Base-by-base conservation (phyloP, 208 protist genomes). In the Porcisia deanei region DNA sequence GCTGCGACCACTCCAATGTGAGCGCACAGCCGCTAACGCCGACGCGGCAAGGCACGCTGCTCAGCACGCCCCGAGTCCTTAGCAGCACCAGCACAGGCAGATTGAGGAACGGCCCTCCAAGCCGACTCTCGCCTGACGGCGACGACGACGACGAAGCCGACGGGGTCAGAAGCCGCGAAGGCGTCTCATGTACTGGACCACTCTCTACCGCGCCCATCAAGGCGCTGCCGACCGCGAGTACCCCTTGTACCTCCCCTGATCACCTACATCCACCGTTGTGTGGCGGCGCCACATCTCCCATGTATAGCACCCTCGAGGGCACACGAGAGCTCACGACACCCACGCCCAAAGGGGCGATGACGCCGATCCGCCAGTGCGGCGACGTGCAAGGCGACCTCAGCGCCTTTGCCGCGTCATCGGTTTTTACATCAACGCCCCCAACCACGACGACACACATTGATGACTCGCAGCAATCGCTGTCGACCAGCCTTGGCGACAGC, bases 401-500 rank as follows among this genome's bases (percentile, higher is more conserved):
- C 49, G 43, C 25, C 41, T 37, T 57, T 18, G 12, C 64, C 34
- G 34, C 10, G 47, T 37, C 66, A 14, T 41, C 66, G 49, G 25
- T 53, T 16, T 71, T 5, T 12, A 12, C 47, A 5, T 14, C 47
- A 52, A 12, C 47, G 10, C 10, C 66, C 47, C 39, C 66, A 3
- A 57, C 12, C n/a, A 20, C 47, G n/a, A 57, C 66, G 1, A 57
- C 18, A 49, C 47, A 14, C 2, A 22, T 71, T 16, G 49, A 57
- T 30, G 30, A 57, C 66, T 57, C 49, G 22, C 63, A 49, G 63
- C 63, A 8, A 25, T 67, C 63, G 45, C 66, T 57, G 25, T 71
- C 66, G 5, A 39, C 25, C 45, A 71, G 66, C 47, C 47, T 71
- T 25, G 63, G 63, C 63, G 18, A 39, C 66, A 71, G 47, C 49